Base-by-base conservation (phyloP, 1,284 basidiomycete species). In the Cystobasidium pallidum region DNA sequence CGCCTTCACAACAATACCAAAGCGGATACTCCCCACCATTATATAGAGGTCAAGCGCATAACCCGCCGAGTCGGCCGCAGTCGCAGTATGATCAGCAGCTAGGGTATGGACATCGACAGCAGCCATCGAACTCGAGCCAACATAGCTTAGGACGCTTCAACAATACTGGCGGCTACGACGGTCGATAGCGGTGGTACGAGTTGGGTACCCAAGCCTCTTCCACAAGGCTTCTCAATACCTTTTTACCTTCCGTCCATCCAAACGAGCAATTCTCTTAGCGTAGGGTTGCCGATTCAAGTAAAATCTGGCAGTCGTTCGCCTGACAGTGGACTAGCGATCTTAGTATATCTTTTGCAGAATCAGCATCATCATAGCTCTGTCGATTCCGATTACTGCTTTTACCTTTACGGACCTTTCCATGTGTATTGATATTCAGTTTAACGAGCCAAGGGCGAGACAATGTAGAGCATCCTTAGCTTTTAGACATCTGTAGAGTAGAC, bases 91-190 rank as follows among this genome's bases (percentile, higher is more conserved):
- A 51, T 13, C 62, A 64, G 24, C 59, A 41, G 32, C 26, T 8
- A 30, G 62, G 17, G 13, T 64, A 51, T 21, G 67, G 67, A n/a
- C 67, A 70, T 34, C 3, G 67, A 7, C 67, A 70, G 47, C 26
- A 57, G 41, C n/a, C 67, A 17, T 70, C 67, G 15, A 62, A 51
- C 17, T 13, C 67, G 26, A 70, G 67, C 26, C 28, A 58, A 34
- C 41, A 70, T 21, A 47, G 57, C 45, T 70, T 64, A 21, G 47
- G 47, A 21, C n/a, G 62, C 8, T 64, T 51, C 32, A 32, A 64
- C 28, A 61, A 61, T 26, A 28, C 15, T 26, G 58, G 39, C 45
- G 58, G 58, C 28, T 36, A 36, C 32, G n/a, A 34, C 11, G 54
- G 28, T n/a, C 49, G 49, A 24, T 51, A 51, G 49, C 6, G 6